Evolutionary conservation across 1,284 basidiomycete genomes (phyloP).

Genomic region (Leccinum griseonigrum): DNA sequence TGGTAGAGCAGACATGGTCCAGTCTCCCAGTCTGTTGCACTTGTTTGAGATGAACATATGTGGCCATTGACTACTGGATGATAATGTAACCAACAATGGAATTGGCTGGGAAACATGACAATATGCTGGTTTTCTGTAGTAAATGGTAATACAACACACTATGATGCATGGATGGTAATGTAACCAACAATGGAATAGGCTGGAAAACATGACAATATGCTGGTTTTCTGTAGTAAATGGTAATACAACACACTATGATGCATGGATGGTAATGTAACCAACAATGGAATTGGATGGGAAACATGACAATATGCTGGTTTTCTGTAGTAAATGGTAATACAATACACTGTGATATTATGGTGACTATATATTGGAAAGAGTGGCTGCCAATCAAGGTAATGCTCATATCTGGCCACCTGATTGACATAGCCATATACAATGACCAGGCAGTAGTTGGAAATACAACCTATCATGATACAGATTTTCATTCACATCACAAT

Average conservation of each 20-base stretch:
- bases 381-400: no score
- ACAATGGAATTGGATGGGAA: not conserved
- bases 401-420: no score
- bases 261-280: no score
- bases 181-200: no score
- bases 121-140: not conserved
- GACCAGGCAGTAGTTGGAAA: not conserved
- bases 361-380: no score
- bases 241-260: no score
- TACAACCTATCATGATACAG: not conserved
- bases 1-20: not conserved
- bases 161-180: not conserved
- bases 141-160: not conserved
- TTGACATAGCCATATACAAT: not conserved
- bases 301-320: not conserved
- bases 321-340: not conserved
- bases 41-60: not conserved
- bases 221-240: no score
- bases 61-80: not conserved
- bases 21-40: not conserved
- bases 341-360: no score
- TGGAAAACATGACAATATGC: no score
- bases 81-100: not conserved
- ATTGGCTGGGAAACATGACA: not conserved
- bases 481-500: not conserved